Percentiles rank a stretch among this genome's conserved stretches.
These are phyloP conservation scores for Penicillium frequentans DNA, from an alignment of 2,329 filamentous ascomycete species.

Conservation along the genomic window DNA sequence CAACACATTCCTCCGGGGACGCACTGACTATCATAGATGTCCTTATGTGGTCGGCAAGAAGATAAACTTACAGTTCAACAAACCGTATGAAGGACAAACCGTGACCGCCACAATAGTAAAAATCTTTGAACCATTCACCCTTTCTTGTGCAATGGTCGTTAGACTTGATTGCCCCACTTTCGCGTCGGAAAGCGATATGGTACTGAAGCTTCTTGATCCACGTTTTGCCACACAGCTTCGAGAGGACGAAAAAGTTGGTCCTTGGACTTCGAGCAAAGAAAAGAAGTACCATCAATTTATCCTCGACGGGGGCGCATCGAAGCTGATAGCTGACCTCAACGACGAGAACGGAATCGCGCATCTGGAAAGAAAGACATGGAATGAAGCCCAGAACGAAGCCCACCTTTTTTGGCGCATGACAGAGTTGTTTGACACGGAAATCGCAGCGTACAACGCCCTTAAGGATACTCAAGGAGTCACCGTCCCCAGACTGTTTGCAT, in stretches of 20 bases:
- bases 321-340: constrained; percentile 5
- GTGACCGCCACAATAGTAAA: constrained; percentile 8
- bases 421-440: constrained; percentile 14
- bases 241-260: constrained; percentile 5
- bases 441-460: constrained; percentile 13
- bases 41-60: constrained; percentile 7
- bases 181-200: constrained; percentile 6
- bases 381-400: constrained; percentile 13
- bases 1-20: too few relatives aligned
- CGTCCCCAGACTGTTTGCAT: constrained; percentile 14
- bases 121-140: constrained; percentile 18
- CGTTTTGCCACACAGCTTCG: constrained; percentile 16
- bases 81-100: not conserved
- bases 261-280: constrained; percentile 15
- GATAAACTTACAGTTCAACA: constrained; percentile 5
- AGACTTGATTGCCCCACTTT: not conserved
- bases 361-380: constrained; percentile 4
- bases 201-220: constrained; percentile 21
- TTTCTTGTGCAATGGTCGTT: constrained; percentile 17
- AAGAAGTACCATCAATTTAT: constrained; percentile 14
- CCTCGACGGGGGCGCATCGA: constrained; percentile 7
- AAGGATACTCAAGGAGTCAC: constrained; percentile 18
- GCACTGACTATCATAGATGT: not conserved
- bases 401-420: constrained; percentile 14
- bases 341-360: not conserved